Conservation (phyloP, 345 rosid species). For the Salix purpurea region DNA sequence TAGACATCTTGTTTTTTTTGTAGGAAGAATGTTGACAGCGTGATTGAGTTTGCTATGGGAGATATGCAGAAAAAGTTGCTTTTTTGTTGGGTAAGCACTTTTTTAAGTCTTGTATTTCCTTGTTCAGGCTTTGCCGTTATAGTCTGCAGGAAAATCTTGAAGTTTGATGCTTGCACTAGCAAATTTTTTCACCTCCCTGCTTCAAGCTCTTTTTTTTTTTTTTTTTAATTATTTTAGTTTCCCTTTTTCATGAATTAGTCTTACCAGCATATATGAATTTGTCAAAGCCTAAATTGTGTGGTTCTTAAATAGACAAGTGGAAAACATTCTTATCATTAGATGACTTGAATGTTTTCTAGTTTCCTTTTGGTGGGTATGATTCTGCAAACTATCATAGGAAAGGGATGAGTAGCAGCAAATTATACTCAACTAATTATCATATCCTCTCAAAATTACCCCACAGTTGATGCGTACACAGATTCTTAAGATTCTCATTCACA, state of each 20-base stretch:
- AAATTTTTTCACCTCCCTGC: neutral
- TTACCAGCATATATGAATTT: neutral
- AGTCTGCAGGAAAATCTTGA: neutral
- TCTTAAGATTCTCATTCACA: neutral
- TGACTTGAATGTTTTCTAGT: neutral
- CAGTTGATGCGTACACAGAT: neutral
- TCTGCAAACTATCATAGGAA: neutral
- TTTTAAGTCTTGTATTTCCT: neutral
- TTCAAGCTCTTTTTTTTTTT: neutral
- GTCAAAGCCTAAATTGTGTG: no score
- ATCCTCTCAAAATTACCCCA: no score
- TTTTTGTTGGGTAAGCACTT: conserved; percentile 74
- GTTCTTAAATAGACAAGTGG: neutral
- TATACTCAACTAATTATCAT: no score
- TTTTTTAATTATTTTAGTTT: neutral
- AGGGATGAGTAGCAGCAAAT: no score
- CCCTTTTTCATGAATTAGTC: neutral
- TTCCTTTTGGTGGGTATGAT: neutral
- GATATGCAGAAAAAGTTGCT: conserved; percentile 67
- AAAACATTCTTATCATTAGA: neutral
- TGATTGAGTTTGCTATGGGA: conserved; percentile 62
- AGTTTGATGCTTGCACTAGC: neutral
- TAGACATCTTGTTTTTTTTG: conserved; percentile 3
- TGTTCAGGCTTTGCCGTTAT: neutral
- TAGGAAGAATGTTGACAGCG: conserved; percentile 56